These are phyloP conservation scores for Raffaelea arxii DNA, from an alignment of 2,329 filamentous ascomycete species.

Conservation along the genomic window DNA sequence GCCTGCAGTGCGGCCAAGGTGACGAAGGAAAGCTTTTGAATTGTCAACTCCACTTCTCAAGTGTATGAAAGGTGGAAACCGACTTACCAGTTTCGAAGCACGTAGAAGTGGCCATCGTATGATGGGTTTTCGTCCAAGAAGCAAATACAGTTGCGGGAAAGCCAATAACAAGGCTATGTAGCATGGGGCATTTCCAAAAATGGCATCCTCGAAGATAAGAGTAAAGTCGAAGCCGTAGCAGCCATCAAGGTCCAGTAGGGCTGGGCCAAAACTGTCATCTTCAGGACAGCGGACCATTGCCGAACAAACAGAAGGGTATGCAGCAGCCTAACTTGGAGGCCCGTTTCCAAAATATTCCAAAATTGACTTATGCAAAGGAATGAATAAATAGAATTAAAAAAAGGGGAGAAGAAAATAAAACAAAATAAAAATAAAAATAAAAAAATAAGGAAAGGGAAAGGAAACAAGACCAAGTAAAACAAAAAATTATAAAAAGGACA, in stretches of 20 bases:
- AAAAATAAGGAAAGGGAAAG: not conserved
- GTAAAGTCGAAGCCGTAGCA: constrained; percentile 14
- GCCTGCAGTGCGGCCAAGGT: constrained; percentile 5
- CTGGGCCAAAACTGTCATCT: constrained; percentile 11
- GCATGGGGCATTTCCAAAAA: constrained; percentile 7
- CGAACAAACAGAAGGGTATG: not conserved
- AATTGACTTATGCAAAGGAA: no score
- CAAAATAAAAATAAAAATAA: not conserved
- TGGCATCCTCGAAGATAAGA: constrained; percentile 11
- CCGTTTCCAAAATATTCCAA: no score
- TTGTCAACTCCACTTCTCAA: not conserved
- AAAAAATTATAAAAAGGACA: not conserved
- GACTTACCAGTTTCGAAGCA: constrained; percentile 6
- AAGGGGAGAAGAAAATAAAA: no score
- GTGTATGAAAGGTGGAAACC: not conserved
- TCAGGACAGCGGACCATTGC: constrained; percentile 8
- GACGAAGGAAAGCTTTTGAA: not conserved
- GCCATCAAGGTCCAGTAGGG: constrained; percentile 3
- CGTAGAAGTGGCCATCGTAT: constrained; percentile 7
- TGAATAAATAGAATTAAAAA: no score
- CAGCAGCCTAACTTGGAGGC: no score
- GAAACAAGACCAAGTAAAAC: not conserved
- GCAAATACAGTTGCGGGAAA: not conserved
- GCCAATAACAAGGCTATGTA: constrained; percentile 5
- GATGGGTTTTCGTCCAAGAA: constrained; percentile 1